Conservation (phyloP, 352 stramenopile species). For the Phytophthora tentaculata region DNA sequence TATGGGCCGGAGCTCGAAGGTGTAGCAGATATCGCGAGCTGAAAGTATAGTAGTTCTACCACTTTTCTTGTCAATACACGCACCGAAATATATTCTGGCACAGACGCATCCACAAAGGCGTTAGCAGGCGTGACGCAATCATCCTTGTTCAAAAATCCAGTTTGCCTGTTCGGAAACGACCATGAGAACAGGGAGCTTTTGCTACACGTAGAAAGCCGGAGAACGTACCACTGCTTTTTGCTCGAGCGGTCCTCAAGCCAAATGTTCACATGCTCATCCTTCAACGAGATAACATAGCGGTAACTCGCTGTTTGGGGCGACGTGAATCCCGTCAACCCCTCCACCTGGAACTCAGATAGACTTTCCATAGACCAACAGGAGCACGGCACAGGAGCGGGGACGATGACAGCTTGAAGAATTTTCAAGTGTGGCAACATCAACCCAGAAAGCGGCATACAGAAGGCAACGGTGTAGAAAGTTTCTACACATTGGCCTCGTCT, state of each 20-base stretch:
- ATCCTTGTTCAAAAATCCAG: slow-evolving; percentile 3
- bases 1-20: slow-evolving; percentile 10
- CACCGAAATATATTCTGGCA: not conserved
- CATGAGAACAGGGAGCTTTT: too few relatives aligned
- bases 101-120: not conserved
- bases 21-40: slow-evolving; percentile 1
- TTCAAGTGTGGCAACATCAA: too few relatives aligned
- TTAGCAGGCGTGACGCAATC: not conserved
- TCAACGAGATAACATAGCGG: not conserved
- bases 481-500: too few relatives aligned
- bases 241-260: not conserved
- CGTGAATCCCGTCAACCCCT: not conserved
- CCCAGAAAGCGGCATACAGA: too few relatives aligned
- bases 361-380: too few relatives aligned
- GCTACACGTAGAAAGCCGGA: too few relatives aligned
- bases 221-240: slow-evolving; percentile 2
- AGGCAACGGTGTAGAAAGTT: too few relatives aligned
- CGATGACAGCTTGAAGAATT: too few relatives aligned
- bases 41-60: not conserved
- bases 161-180: too few relatives aligned
- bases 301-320: not conserved
- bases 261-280: not conserved
- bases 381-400: too few relatives aligned
- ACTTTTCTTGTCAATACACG: too few relatives aligned
- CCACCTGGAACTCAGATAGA: not conserved